A percentile compares a stretch with the other conserved stretches of the same genome.
phyloP scores from a whole-genome alignment of 1,139 yeast species.

The Lodderomyces oxycetoniae region DNA sequence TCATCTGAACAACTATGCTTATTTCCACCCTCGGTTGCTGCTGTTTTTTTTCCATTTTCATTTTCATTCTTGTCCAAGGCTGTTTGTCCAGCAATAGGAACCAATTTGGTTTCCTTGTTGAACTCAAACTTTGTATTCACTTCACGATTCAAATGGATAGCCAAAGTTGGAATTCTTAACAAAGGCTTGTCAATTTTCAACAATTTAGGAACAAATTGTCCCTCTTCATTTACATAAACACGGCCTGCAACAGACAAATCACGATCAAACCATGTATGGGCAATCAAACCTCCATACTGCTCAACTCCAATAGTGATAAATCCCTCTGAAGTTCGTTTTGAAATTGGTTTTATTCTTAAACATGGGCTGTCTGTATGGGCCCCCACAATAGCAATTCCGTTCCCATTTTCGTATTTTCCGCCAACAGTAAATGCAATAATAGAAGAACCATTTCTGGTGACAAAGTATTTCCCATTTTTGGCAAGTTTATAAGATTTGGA shows the following conservation, averaged over 20 bases:
- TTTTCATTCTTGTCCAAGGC: constrained; percentile 29
- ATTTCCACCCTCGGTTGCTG: constrained; percentile 7
- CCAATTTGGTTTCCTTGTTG: constrained; percentile 80
- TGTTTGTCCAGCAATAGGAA: constrained; percentile 80
- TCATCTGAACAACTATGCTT: constrained; percentile 41
- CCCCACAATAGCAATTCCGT: constrained; percentile 84
- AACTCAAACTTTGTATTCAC: constrained; percentile 78
- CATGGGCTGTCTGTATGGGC: constrained; percentile 97
- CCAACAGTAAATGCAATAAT: constrained; percentile 85
- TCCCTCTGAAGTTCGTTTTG: constrained; percentile 67
- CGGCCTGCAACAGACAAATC: constrained; percentile 91
- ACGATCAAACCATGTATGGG: constrained; percentile 91
- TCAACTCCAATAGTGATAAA: constrained; percentile 91
- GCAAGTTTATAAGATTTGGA: constrained; percentile 24
- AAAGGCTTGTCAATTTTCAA: constrained; percentile 80
- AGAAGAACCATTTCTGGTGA: constrained; percentile 84
- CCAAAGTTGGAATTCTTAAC: constrained; percentile 88
- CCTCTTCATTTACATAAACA: constrained; percentile 57
- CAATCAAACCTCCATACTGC: constrained; percentile 91
- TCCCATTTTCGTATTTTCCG: constrained; percentile 66
- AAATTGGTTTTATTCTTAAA: constrained; percentile 83
- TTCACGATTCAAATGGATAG: constrained; percentile 83
- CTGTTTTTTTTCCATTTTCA: neutral
- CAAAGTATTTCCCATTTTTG: constrained; percentile 65
- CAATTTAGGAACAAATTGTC: constrained; percentile 57